phyloP scores from a whole-genome alignment of 2,329 filamentous ascomycete species.

The Blumeria hordei region DNA sequence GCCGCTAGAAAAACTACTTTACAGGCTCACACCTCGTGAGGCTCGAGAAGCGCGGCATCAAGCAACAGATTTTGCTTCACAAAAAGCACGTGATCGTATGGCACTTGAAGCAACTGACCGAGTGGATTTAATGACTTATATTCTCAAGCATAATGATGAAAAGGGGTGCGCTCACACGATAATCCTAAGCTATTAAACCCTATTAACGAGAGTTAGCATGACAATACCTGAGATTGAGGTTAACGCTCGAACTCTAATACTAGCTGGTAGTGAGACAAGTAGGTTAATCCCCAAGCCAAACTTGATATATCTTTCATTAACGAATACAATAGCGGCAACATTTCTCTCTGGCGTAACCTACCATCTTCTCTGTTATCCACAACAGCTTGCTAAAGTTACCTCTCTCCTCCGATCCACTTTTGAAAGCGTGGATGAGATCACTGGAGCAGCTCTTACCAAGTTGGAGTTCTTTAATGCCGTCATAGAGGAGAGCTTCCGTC shows the following conservation, averaged over 20 bases:
- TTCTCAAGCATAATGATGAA: slow-evolving; percentile 6
- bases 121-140: slow-evolving; percentile 1
- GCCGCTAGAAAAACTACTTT: background rate
- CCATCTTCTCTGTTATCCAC: slow-evolving; percentile 4
- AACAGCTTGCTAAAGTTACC: slow-evolving; percentile 17
- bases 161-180: slow-evolving; percentile 2
- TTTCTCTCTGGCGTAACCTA: slow-evolving; percentile 17
- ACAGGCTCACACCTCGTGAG: background rate
- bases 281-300: background rate
- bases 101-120: background rate
- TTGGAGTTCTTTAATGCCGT: slow-evolving; percentile 16
- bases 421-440: slow-evolving; percentile 8
- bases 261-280: slow-evolving; percentile 8
- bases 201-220: background rate
- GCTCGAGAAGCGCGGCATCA: background rate
- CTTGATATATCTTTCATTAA: background rate
- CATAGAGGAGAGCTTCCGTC: slow-evolving; percentile 17
- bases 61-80: background rate
- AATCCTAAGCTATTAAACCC: background rate
- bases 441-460: background rate
- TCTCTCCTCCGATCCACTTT: slow-evolving; percentile 20
- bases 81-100: background rate
- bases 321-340: slow-evolving; percentile 12
- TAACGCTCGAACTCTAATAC: slow-evolving; percentile 3
- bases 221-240: slow-evolving; percentile 3